Conservation (phyloP, 2,329 filamentous ascomycete genomes). For the Colletotrichum cereale region DNA sequence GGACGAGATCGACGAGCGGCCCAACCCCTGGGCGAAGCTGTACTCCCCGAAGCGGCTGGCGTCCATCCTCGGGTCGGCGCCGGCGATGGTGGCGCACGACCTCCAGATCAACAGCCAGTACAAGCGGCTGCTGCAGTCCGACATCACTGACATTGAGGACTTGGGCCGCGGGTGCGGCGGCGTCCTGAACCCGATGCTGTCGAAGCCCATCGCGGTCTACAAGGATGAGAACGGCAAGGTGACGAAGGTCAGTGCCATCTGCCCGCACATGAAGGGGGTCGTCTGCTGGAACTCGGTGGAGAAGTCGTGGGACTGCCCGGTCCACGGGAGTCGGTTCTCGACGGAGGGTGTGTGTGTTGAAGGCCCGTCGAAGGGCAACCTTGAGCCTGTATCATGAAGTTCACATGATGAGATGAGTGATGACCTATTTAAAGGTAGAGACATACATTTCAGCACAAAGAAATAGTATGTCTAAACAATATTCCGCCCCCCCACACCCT, state of each 20-base stretch:
- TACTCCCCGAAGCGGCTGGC: constrained; percentile 63
- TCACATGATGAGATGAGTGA: too few relatives aligned
- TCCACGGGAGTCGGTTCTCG: constrained; percentile 58
- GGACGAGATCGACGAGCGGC: constrained; percentile 63
- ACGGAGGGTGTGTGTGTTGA: constrained; percentile 51
- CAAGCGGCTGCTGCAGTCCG: constrained; percentile 64
- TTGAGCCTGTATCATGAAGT: constrained; percentile 22
- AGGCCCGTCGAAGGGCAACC: constrained; percentile 51
- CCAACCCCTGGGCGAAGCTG: constrained; percentile 62
- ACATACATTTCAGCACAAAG: too few relatives aligned
- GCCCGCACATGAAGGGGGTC: constrained; percentile 67
- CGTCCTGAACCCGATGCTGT: constrained; percentile 61
- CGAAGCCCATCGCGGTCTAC: constrained; percentile 66
- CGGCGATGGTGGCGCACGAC: constrained; percentile 62
- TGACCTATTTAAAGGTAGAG: too few relatives aligned
- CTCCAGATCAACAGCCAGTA: constrained; percentile 68
- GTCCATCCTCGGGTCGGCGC: constrained; percentile 59
- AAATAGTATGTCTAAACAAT: too few relatives aligned
- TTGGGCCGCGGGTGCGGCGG: constrained; percentile 62
- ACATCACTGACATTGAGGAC: constrained; percentile 69
- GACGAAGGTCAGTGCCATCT: constrained; percentile 64
- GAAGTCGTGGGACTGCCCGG: constrained; percentile 68
- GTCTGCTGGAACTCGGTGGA: constrained; percentile 68
- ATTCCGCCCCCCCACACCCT: too few relatives aligned
- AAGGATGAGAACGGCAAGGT: constrained; percentile 66